Evolutionary conservation across 148 eudicot genomes (phyloP), one percentile per base, ranked within the genome.

Genomic region (Rhododendron williamsianum): DNA sequence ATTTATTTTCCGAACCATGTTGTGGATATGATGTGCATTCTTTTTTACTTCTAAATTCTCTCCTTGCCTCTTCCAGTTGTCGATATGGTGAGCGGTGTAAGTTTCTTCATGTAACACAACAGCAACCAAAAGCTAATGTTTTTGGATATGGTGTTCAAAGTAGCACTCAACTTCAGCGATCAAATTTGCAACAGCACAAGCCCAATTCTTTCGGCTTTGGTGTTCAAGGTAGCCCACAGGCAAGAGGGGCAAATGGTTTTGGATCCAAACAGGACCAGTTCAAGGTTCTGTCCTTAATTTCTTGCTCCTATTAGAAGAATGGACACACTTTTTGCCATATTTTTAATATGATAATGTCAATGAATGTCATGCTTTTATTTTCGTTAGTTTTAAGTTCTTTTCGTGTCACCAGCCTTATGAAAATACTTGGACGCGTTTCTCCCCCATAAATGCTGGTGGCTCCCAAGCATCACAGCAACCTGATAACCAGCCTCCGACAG

Each of bases 171-270:
- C 89, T 91, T 76, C 93, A 93, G 84, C 88, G 85, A 56, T 81
- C 91, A 83, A 91, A 82, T 88, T 21, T 30, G 30, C 94, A 91
- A 52, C 97, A 91, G 87, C 95, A 93, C 81, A 90, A 90, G 81
- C 90, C 93, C 84, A 95, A 95, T 87, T 95, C 98, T 36, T 94
- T 95, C 86, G 96, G 98, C 27, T 95, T 95, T 89, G 98, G 98
- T 77, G 92, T 90, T 85, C 94, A 93, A 85, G 90, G 83, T 43
- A 89, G 83, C 85, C 84, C 90, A 71, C 94, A 89, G 51, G 83
- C 91, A 38, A 91, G 87, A 88, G 91, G 90, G 69, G 83, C 86
- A 78, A 87, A 84, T 69, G 87, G 84, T 84, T 87, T 87, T 83
- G 94, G 91, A 82, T 84, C 90, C 80, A 91, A 84, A 84, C 91